Evolutionary conservation across 176 grass and related monocot genomes (phyloP).

Genomic region (Rhynchospora tenuis): DNA sequence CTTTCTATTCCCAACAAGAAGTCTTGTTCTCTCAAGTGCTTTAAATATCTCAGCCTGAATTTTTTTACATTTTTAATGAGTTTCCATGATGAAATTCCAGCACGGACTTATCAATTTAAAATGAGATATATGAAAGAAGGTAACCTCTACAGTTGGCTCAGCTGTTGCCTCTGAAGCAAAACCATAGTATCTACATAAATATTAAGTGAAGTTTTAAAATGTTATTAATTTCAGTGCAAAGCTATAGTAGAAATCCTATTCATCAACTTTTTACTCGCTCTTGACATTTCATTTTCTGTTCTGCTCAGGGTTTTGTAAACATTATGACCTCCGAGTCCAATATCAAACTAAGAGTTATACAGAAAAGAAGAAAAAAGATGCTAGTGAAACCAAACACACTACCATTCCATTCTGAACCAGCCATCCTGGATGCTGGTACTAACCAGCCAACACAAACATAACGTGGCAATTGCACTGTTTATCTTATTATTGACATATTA

Average conservation of each 20-base stretch:
- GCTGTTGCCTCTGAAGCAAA: slow-evolving; percentile 87
- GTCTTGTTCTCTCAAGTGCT: slow-evolving; percentile 82
- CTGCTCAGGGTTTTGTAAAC: background rate
- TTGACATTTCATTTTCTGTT: background rate
- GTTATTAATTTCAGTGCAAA: background rate
- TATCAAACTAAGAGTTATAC: background rate
- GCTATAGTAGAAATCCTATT: background rate
- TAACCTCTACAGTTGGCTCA: slow-evolving; percentile 57
- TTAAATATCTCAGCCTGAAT: slow-evolving; percentile 86
- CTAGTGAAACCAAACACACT: background rate
- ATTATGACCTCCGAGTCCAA: background rate
- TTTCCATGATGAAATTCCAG: slow-evolving; percentile 25
- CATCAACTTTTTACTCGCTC: background rate
- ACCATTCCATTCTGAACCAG: background rate
- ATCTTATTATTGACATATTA: background rate
- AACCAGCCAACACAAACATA: background rate
- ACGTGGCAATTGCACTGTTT: background rate
- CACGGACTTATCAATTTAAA: background rate
- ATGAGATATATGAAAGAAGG: background rate
- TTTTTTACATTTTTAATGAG: background rate
- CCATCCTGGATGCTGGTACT: background rate
- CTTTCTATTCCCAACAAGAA: slow-evolving; percentile 59
- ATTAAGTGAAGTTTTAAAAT: background rate
- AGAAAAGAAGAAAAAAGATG: background rate
- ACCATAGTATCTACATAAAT: slow-evolving; percentile 68